A percentile compares a stretch with the other conserved stretches of the same genome.
phyloP scores from a whole-genome alignment of 768 basidiomycete species.

The Boletus rex-veris region DNA sequence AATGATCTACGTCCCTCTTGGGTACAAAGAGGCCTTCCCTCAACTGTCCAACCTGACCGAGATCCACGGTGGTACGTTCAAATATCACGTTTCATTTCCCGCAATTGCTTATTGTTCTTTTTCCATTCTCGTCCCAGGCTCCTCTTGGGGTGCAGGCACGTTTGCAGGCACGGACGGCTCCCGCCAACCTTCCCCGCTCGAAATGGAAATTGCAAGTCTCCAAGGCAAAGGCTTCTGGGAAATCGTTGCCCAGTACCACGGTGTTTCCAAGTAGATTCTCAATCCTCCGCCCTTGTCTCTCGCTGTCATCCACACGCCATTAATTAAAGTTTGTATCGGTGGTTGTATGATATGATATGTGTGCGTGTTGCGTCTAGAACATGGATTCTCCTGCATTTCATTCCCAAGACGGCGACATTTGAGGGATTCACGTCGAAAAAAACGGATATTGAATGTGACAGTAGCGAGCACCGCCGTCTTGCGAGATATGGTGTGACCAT shows the following conservation, averaged over 20 bases:
- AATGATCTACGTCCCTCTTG: slow-evolving; percentile 50
- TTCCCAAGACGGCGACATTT: too few relatives aligned
- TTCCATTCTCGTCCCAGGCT: slow-evolving; percentile 40
- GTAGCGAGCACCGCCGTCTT: too few relatives aligned
- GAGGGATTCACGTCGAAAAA: too few relatives aligned
- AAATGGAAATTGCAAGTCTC: slow-evolving; percentile 52
- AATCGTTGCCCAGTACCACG: slow-evolving; percentile 37
- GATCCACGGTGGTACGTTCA: slow-evolving; percentile 43
- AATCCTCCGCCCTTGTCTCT: neutral
- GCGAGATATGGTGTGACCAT: too few relatives aligned
- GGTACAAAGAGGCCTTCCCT: slow-evolving; percentile 43
- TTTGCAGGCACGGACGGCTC: slow-evolving; percentile 52
- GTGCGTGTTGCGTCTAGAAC: too few relatives aligned
- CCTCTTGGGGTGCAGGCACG: slow-evolving; percentile 81
- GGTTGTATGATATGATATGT: too few relatives aligned
- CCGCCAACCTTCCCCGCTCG: slow-evolving; percentile 57
- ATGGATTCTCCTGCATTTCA: too few relatives aligned
- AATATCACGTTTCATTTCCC: neutral
- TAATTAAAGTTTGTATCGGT: too few relatives aligned
- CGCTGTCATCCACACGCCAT: neutral
- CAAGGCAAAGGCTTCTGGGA: slow-evolving; percentile 60
- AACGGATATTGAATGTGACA: too few relatives aligned
- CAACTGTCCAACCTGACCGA: slow-evolving; percentile 40
- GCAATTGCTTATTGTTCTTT: neutral
- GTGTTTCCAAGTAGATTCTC: slow-evolving; percentile 12